Base-by-base conservation (phyloP, 495 filamentous ascomycete genomes). In the Acidomyces sp. region DNA sequence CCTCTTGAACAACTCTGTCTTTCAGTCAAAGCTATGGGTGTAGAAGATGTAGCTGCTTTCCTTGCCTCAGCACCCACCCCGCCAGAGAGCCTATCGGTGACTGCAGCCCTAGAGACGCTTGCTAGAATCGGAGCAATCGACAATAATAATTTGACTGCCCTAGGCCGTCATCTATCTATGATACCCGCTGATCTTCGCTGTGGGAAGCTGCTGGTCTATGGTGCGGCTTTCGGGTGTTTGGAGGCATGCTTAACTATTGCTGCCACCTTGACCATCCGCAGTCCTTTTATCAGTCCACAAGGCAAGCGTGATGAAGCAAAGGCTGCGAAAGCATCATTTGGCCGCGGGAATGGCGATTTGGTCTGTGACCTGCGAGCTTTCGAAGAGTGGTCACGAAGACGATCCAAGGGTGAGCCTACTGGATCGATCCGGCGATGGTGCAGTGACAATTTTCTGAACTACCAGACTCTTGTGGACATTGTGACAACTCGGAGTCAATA, bases 181-280 rank as follows among this genome's bases (percentile, higher is more conserved):
- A 93, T 97, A 28, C 90, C 90, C 3, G 85, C 92, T 1, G 90
- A 97, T 48, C 65, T 97, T 19, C 76, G 92, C 9, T 93, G 84
- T 57, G 81, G 80, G 15, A 97, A 97, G 59, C 72, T 97, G 6
- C 82, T 97, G 74, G 85, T 97, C 12, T 93, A 92, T 49, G 92
- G 90, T 12, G 80, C 85, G 1, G 88, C 85, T 30, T 96, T 97
- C 54, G 80, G 81, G 15, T 93, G 85, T 49, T 75, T 96, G 12
- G 83, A 93, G 49, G 70, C 87, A 30, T 82, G 78, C 46, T 67
- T 96, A 40, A 85, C 80, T n/a, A 86, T 97, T 48, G 79, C 90
- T 1, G 78, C 85, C 15, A 90, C 94, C 32, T 68, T 96, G 4
- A 93, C 85, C 27, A 74, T 82, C 23, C 78, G 75, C 46, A 79